Evolutionary conservation across 164 flowering plant species (phyloP), one percentile per base, ranked within the genome.

Genomic region (Annona squamosa): DNA sequence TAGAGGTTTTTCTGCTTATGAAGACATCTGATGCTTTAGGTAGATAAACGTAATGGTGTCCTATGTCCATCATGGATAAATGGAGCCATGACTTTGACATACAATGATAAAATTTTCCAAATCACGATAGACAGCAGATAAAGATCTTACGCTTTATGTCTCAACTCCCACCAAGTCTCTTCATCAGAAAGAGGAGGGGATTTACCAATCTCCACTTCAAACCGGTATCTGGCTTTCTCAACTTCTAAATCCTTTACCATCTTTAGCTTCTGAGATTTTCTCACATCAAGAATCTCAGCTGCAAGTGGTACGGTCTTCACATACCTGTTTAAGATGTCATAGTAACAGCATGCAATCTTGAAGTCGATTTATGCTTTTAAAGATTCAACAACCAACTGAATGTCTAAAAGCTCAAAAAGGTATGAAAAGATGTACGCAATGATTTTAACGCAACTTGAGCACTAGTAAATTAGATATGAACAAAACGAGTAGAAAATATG

Each of bases 221-320:
- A 85, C 12, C 82, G 82, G 48, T 67, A 85, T 78, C 97, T 87
- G 59, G 94, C 92, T 77, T 74, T 84, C 82, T 93, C 95, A 75
- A 79, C 64, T 56, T 90, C 88, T 67, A 96, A 74, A 73, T 86
- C 86, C 81, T 88, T 85, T 26, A 96, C 81, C 88, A 96, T 93
- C 81, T 91, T 88, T 70, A 93, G 97, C 78, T 96, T 96, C 82
- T 96, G 99, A 76, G 52, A 66, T 78, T 84, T 91, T 79, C 97
- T 84, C 46, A 93, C 97, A 78, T 96, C 99, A 77, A 96, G 85
- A 75, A 93, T 72, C 82, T 93, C 82, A 47, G 99, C 98, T 69
- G 99, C 99, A 71, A 96, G 91, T 48, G 99, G 99, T 47, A 96
- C 99, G 41, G 83, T 93, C 86, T 89, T 89, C 77, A 96, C 98